Base-by-base conservation (phyloP, 441 rosid genomes). In the Macaranga tanarius region DNA sequence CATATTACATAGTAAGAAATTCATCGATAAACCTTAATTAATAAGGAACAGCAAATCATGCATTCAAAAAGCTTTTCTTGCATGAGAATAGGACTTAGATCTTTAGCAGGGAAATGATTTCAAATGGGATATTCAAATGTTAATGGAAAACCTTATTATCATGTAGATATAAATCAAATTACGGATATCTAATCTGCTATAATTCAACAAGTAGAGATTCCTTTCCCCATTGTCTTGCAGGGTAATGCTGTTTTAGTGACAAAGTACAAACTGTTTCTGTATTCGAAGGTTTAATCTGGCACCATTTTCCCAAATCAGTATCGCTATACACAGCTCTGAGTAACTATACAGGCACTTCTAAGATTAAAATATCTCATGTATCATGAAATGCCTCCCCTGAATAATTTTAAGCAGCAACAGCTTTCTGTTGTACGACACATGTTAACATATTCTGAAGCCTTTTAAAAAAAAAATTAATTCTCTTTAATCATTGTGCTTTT, bases 1-100 rank as follows among this genome's bases (percentile, higher is more conserved):
- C 81, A 76, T 51, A 75, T 61, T 65, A 79, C 31, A 42, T 57
- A 78, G 52, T 59, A 76, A 80, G 55, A 56, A 73, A 70, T 45
- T 52, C 63, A 70, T 73, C 6, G 62, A 15, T n/a, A 23, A 66
- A 72, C 50, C 50, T 48, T 28, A 38, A 62, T 65, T 17, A 34
- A 65, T 9, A 55, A 55, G 22, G 10, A 73, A 69, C n/a, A 38
- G 48, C 11, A 15, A 26, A 52, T 12, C 42, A 44, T 4, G 26
- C 45, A 23, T 22, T 28, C 20, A 31, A 55, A n/a, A 45, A 55
- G 45, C 12, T 38, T 40, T 60, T n/a, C 44, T 69, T 11, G 28
- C 19, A 69, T 57, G 7, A 28, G n/a, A 10, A 10, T 31, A 64
- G 22, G 23, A n/a, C 17, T 4, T 61, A 19, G 8, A 25, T 56